Base-by-base conservation (phyloP, 2,329 filamentous ascomycete species). In the Aulographum hederae region DNA sequence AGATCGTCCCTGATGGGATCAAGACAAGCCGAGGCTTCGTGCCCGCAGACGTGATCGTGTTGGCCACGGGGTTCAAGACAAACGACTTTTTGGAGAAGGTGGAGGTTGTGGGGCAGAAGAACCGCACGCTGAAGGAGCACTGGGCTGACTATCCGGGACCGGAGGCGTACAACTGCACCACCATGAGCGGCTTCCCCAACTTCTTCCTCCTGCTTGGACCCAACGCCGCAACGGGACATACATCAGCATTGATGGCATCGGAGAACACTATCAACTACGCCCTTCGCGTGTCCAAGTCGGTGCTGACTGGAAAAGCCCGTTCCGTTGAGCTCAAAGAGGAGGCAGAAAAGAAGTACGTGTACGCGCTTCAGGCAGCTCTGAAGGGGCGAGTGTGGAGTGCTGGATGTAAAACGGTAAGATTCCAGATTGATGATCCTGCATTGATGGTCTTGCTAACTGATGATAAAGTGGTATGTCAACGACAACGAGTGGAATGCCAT, bases 151-250 rank as follows among this genome's bases (percentile, higher is more conserved):
- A 64, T 32, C 69, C 67, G 12, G 73, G 72, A 0, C 53, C 67
- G 0, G 67, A 66, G 37, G 73, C 70, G 0, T 78, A 78, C 44
- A 62, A 69, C 33, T 64, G 63, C 15, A 62, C 62, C 2, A 59
- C 61, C 2, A 52, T 75, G 46, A 64, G 65, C 38, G 64, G 63
- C 0, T 74, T 35, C 11, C 72, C 72, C 2, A 77, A 77, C 43
- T 69, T 75, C 41, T 75, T 76, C 50, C 56, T 74, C 34, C 48
- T 75, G 0, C 61, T 72, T 25, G 71, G 72, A 0, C 72, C 72
- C 1, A 78, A 78, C 43, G 64, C 68, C 0, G 58, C 56, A 0
- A 76, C 71, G 0, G 73, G 72, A 0, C 71, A 77, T 45, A 65
- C 58, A 0, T 68, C 62, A 10, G 65, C 70, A 6, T 60, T 74